These are phyloP conservation scores for Podaxis mareebaensis DNA, from an alignment of 768 basidiomycete species.

Conservation along the genomic window DNA sequence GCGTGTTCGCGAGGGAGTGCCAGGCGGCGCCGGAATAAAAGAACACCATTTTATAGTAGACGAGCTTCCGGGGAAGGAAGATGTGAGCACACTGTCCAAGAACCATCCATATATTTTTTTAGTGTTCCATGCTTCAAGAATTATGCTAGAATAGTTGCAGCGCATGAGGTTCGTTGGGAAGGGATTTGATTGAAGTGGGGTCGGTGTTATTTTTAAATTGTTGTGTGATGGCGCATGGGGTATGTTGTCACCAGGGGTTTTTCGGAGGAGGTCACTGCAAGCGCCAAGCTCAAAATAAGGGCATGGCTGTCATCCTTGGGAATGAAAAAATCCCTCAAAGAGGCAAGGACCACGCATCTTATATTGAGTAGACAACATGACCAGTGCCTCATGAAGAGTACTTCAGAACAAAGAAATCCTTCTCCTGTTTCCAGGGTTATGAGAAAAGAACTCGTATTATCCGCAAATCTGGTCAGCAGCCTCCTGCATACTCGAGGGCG, in stretches of 20 bases:
- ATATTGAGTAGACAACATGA: too few species aligned
- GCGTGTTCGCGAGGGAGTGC: background rate
- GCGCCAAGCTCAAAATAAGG: background rate
- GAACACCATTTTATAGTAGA: constrained; percentile 1
- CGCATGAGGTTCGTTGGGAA: background rate
- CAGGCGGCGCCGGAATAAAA: background rate
- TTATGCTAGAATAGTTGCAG: background rate
- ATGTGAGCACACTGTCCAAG: background rate
- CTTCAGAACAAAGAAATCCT: background rate
- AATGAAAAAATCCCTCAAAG: too few species aligned
- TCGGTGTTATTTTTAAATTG: background rate
- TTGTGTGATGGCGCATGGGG: background rate
- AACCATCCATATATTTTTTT: background rate
- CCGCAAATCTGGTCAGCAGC: background rate
- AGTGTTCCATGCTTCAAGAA: background rate
- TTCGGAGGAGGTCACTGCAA: background rate
- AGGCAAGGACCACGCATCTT: too few species aligned
- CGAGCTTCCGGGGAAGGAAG: background rate
- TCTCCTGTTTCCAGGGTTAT: background rate
- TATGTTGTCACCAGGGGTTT: background rate
- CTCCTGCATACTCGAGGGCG: background rate
- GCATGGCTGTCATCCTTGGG: too few species aligned
- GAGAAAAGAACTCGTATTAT: background rate
- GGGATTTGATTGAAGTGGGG: background rate
- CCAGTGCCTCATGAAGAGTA: background rate